Evolutionary conservation across 2,329 filamentous ascomycete genomes (phyloP), one percentile per base, ranked within the genome.

Genomic region (Torrubiella hemipterigena): DNA sequence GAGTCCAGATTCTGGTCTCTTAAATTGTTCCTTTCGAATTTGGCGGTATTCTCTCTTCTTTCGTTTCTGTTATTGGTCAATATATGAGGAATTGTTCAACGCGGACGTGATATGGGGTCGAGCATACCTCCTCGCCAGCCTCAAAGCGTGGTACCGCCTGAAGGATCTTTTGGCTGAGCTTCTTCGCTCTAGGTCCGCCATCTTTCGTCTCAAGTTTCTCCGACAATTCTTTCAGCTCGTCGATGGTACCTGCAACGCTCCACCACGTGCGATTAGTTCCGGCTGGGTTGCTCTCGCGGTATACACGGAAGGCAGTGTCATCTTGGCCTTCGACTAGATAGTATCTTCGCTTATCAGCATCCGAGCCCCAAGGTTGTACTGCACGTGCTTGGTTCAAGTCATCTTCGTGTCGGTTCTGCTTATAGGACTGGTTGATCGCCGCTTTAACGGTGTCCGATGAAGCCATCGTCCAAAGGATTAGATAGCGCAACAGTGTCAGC

Each of bases 291-390:
- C 83, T 89, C 57, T 98, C 91, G 32, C 91, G 73, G 54, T 98
- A 98, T 27, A 98, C 73, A 39, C 91, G 75, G 55, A 98, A 98
- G 39, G 81, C 73, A 4, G 89, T 96, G 55, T 98, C 87, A 45
- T 96, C 89, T 43, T 84, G 73, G 10, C 91, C 91, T 57, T 98
- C 91, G 39, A 98, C 73, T 29, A 98, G 65, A 63, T 81, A 98
- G 57, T 96, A 98, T 37, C 86, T 77, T 34, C 91, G 77, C 63
- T 91, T 93, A 45, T 94, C 78, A 41, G 82, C 84, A 52, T 94
- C 87, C 10, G 74, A 71, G 7, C 87, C 87, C 87, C 87, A 95
- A 5, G 85, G 77, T 50, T 93, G 86, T 27, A 94, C 82, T 1
- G 85, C 87, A 21, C 93, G 66, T 7, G 87, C 81, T 43, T 95